These are phyloP conservation scores for Isabelozyma gotoi DNA, from an alignment of 805 yeast species.

Conservation along the genomic window DNA sequence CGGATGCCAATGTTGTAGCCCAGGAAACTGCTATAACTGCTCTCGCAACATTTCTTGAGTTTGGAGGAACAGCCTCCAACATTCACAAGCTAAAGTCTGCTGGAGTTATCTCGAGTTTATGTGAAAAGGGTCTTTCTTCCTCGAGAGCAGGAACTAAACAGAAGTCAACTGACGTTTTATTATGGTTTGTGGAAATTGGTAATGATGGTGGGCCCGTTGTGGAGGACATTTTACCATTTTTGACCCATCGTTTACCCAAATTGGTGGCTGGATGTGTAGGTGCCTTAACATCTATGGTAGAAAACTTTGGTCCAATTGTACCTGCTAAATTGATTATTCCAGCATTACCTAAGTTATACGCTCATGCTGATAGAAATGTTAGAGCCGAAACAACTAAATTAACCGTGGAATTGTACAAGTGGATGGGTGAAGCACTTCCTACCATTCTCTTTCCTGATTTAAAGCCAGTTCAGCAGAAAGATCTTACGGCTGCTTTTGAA, in stretches of 20 bases:
- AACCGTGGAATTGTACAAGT: constrained; percentile 66
- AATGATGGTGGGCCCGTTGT: constrained; percentile 65
- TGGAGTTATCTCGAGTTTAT: constrained; percentile 49
- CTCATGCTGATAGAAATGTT: constrained; percentile 84
- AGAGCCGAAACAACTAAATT: constrained; percentile 74
- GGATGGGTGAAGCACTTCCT: constrained; percentile 68
- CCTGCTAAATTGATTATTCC: constrained; percentile 59
- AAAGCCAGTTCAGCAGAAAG: constrained; percentile 92
- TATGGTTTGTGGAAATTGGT: constrained; percentile 58
- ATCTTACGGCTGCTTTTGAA: constrained; percentile 67
- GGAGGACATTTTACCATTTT: constrained; percentile 63
- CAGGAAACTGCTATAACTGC: constrained; percentile 77
- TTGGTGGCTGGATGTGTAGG: constrained; percentile 65
- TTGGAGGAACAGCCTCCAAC: constrained; percentile 47
- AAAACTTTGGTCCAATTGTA: constrained; percentile 56
- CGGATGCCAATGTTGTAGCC: constrained; percentile 87
- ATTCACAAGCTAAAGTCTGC: constrained; percentile 40
- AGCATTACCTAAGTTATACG: constrained; percentile 64
- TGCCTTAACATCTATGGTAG: constrained; percentile 56
- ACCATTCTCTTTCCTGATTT: constrained; percentile 62
- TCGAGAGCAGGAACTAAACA: constrained; percentile 72
- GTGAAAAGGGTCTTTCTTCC: constrained; percentile 82
- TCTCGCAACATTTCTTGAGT: constrained; percentile 53
- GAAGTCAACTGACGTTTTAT: constrained; percentile 59
- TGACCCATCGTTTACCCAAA: constrained; percentile 71